These are phyloP conservation scores for Calonectria henricotiae DNA, from an alignment of 2,329 filamentous ascomycete species.

Conservation along the genomic window DNA sequence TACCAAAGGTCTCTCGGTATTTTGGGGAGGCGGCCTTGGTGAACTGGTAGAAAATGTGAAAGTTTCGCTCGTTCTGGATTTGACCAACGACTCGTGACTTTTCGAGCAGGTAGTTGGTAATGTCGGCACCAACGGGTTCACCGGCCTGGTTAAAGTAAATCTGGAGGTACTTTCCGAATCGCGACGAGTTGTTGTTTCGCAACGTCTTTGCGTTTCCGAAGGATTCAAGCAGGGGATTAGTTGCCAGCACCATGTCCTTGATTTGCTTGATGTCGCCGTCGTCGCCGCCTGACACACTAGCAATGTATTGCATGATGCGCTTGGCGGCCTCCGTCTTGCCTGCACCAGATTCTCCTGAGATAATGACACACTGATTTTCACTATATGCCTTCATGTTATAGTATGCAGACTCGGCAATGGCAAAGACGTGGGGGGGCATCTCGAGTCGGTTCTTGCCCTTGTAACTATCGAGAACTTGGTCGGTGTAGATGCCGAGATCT, in stretches of 20 bases:
- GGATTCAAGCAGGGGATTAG: slow-evolving; percentile 95
- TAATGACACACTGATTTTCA: slow-evolving; percentile 99
- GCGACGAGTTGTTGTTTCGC: slow-evolving; percentile 98
- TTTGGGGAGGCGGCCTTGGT: slow-evolving; percentile 92
- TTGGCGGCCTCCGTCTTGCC: slow-evolving; percentile 99
- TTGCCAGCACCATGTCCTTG: slow-evolving; percentile 99
- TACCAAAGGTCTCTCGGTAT: slow-evolving; percentile 89
- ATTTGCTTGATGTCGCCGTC: slow-evolving; percentile 94
- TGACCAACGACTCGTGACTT: slow-evolving; percentile 96
- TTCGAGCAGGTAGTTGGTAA: slow-evolving; percentile 97
- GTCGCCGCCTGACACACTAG: slow-evolving; percentile 90
- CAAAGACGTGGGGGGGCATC: slow-evolving; percentile 96
- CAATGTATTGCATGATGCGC: slow-evolving; percentile 99
- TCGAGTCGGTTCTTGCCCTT: slow-evolving; percentile 97
- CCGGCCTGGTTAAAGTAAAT: slow-evolving; percentile 94
- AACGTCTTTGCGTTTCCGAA: slow-evolving; percentile 99
- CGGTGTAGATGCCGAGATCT: slow-evolving; percentile 98
- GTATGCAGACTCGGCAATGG: slow-evolving; percentile 95
- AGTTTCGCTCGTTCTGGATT: slow-evolving; percentile 96
- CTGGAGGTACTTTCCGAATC: slow-evolving; percentile 98
- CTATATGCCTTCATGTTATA: slow-evolving; percentile 99
- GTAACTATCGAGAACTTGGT: slow-evolving; percentile 93
- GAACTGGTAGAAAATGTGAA: slow-evolving; percentile 99
- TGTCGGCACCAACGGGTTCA: slow-evolving; percentile 95
- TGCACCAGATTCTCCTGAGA: slow-evolving; percentile 97